Percentiles rank a stretch among this genome's conserved stretches.
These are phyloP conservation scores for Periconia sp. DNA, from an alignment of 2,329 filamentous ascomycete genomes.

Conservation along the genomic window DNA sequence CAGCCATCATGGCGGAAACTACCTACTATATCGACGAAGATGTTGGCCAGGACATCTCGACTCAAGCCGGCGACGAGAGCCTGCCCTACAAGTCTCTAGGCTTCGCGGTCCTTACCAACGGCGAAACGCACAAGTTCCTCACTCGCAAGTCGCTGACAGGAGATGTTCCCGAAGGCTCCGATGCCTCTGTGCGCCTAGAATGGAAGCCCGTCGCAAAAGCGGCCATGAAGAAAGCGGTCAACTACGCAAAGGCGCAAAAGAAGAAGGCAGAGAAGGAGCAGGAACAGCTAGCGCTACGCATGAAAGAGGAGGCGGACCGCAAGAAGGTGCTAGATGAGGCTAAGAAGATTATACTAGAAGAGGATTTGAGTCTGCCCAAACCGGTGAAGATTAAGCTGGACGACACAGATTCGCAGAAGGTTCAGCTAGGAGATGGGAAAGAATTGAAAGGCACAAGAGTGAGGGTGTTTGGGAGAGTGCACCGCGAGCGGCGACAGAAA, in stretches of 20 bases:
- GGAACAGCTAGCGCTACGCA: constrained; percentile 73
- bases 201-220: constrained; percentile 87
- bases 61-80: constrained; percentile 70
- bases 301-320: constrained; percentile 74
- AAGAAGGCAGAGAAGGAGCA: constrained; percentile 84
- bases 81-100: constrained; percentile 83
- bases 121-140: constrained; percentile 68
- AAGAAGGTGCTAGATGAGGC: constrained; percentile 78
- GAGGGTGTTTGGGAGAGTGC: constrained; percentile 80
- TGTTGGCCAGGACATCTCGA: constrained; percentile 72
- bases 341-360: constrained; percentile 74
- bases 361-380: constrained; percentile 75
- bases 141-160: constrained; percentile 62
- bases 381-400: constrained; percentile 78
- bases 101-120: constrained; percentile 76
- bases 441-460: constrained; percentile 73
- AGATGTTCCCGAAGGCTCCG: constrained; percentile 53
- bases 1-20: constrained; percentile 43
- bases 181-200: constrained; percentile 66
- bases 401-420: constrained; percentile 65
- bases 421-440: constrained; percentile 60
- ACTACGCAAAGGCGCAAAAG: constrained; percentile 75
- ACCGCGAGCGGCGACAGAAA: constrained; percentile 81
- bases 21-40: constrained; percentile 82
- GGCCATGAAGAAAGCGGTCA: constrained; percentile 83